phyloP scores from a whole-genome alignment of 805 yeast genomes.

The Pichia occidentalis region DNA sequence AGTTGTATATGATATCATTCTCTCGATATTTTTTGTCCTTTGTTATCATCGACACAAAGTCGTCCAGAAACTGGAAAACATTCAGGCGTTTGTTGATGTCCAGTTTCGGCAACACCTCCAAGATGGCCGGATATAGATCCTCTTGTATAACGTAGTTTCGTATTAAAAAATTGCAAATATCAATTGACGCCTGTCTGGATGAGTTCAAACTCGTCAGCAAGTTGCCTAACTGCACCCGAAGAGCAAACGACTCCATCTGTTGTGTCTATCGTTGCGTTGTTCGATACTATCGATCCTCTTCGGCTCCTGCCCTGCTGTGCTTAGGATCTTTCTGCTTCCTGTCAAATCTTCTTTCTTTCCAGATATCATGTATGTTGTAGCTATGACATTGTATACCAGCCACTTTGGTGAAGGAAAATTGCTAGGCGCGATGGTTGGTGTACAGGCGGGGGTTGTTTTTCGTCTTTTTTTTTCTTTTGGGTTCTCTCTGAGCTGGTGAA shows the following conservation, averaged over 20 bases:
- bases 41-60: slow-evolving; percentile 36
- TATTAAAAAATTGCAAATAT: slow-evolving; percentile 51
- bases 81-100: slow-evolving; percentile 60
- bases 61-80: slow-evolving; percentile 63
- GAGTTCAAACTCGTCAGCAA: slow-evolving; percentile 62
- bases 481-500: too few relatives aligned
- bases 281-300: too few relatives aligned
- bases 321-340: too few relatives aligned
- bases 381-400: too few relatives aligned
- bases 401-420: too few relatives aligned
- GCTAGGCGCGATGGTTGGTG: too few relatives aligned
- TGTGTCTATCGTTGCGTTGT: too few relatives aligned
- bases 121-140: slow-evolving; percentile 59
- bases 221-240: slow-evolving; percentile 67
- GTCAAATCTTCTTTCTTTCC: too few relatives aligned
- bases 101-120: slow-evolving; percentile 48
- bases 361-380: too few relatives aligned
- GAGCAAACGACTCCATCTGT: slow-evolving; percentile 86
- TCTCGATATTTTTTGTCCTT: slow-evolving; percentile 11
- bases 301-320: too few relatives aligned
- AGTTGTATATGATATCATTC: slow-evolving; percentile 12
- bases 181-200: slow-evolving; percentile 42
- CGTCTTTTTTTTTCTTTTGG: too few relatives aligned
- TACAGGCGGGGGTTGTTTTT: too few relatives aligned
- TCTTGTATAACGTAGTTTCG: slow-evolving; percentile 54